Evolutionary conservation across 179 eudicot species (phyloP), one percentile per base, ranked within the genome.

Genomic region (Silene coronaria): DNA sequence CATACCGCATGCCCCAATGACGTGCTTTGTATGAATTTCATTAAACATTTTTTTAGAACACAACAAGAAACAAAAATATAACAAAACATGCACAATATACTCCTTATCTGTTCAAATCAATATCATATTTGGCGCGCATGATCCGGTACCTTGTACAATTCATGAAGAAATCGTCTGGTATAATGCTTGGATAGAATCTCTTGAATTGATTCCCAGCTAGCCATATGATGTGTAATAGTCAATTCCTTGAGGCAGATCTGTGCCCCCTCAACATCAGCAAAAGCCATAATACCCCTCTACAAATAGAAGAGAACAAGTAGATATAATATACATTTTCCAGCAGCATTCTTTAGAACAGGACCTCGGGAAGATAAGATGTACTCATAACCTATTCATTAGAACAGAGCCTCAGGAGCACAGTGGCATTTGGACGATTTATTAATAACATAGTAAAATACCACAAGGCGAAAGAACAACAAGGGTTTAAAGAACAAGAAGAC

Each of bases 201-300:
- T 72, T 84, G 88, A 79, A 94, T 82, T 71, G 98, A 91, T 80
- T 89, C 96, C 97, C 91, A 88, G 80, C 98, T 94, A 82, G 92
- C 98, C 82, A 94, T 85, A 81, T 94, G 96, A 86, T 94, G 96
- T 36, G 92, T 80, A 81, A 88, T 89, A 51, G 82, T 79, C 66
- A 94, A 64, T 76, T 87, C 82, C 77, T 81, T 84, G 68, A 94
- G 90, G 77, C 85, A 78, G 65, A 94, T 90, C 78, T 87, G 87
- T 36, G 98, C 98, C 63, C 97, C 98, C 85, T 94, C 97, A 64
- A 94, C 84, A 84, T 94, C 97, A 77, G 98, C 98, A 78, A 94
- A 89, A 61, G 97, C 96, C 94, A 94, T 84, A 17, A 94, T 90
- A 65, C 96, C 94, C 80, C 97, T 94, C 98, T 94, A 86, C 69